Percentiles rank a stretch among this genome's conserved stretches.
Evolutionary conservation across 2,329 filamentous ascomycete species (phyloP).

Genomic region (Cladophialophora exuberans): DNA sequence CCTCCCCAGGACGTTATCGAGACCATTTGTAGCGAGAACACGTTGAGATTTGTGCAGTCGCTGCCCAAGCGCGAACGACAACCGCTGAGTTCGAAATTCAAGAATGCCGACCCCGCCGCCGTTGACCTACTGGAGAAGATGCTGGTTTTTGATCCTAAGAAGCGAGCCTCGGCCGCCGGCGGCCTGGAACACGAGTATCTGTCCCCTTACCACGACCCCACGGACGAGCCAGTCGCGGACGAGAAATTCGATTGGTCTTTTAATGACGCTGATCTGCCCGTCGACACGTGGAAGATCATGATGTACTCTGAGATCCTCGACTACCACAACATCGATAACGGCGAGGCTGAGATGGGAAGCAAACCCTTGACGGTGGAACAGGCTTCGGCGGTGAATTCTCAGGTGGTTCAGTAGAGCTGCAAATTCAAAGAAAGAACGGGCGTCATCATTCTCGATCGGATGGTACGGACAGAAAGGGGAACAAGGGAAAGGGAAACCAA

Average conservation of each 20-base stretch:
- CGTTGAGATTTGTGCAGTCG: slow-evolving; percentile 94
- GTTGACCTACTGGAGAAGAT: slow-evolving; percentile 93
- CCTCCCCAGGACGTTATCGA: slow-evolving; percentile 98
- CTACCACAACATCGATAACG: slow-evolving; percentile 86
- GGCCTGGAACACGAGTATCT: slow-evolving; percentile 92
- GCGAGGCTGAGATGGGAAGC: slow-evolving; percentile 32
- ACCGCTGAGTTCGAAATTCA: slow-evolving; percentile 86
- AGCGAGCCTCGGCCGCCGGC: slow-evolving; percentile 83
- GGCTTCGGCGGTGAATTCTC: slow-evolving; percentile 32
- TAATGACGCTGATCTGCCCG: slow-evolving; percentile 94
- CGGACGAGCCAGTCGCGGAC: slow-evolving; percentile 90
- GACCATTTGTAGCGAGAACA: slow-evolving; percentile 98
- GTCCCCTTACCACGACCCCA: slow-evolving; percentile 93
- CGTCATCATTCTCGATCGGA: no score
- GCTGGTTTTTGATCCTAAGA: slow-evolving; percentile 98
- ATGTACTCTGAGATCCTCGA: slow-evolving; percentile 99
- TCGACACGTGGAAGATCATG: slow-evolving; percentile 99
- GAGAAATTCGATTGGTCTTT: slow-evolving; percentile 99
- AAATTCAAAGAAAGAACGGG: slow-evolving; percentile 1
- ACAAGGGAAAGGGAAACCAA: no score
- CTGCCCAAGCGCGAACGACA: slow-evolving; percentile 92
- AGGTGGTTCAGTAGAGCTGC: slow-evolving; percentile 26
- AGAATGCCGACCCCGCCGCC: slow-evolving; percentile 88
- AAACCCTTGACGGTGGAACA: slow-evolving; percentile 32
- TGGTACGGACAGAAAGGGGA: no score